Evolutionary conservation across 164 flowering plant genomes (phyloP).

Genomic region (Tetrastigma voinierianum): DNA sequence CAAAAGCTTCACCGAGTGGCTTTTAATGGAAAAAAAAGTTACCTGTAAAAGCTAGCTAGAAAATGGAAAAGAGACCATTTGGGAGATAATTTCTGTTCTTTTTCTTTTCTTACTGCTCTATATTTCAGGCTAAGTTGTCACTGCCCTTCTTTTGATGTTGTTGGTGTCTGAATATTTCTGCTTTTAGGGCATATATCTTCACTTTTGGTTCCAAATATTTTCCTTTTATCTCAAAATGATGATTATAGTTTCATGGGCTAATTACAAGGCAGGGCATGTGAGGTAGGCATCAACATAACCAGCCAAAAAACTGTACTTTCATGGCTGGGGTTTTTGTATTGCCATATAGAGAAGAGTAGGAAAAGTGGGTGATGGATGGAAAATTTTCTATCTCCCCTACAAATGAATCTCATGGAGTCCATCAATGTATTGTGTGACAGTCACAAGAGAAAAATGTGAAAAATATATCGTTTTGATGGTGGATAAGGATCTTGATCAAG

Average conservation of each 20-base stretch:
- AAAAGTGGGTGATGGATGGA: constrained; percentile 1
- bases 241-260: background rate
- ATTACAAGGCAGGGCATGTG: constrained; percentile 1
- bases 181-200: constrained; percentile 14
- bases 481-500: background rate
- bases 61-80: background rate
- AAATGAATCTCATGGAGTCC: constrained; percentile 9
- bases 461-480: background rate
- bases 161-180: constrained; percentile 15
- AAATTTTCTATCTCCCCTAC: constrained; percentile 1
- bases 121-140: constrained; percentile 2
- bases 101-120: background rate
- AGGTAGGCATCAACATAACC: constrained; percentile 3
- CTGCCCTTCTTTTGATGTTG: constrained; percentile 18
- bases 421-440: background rate
- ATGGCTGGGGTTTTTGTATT: background rate
- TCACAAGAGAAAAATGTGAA: background rate
- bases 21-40: background rate
- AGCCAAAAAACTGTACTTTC: constrained; percentile 2
- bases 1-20: background rate
- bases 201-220: background rate
- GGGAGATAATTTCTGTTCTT: constrained; percentile 11
- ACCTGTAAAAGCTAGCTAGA: constrained; percentile 4
- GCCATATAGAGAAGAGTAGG: background rate
- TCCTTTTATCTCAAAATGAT: background rate